Evolutionary conservation across 495 filamentous ascomycete genomes (phyloP).

Genomic region (Penicillium ucsense): DNA sequence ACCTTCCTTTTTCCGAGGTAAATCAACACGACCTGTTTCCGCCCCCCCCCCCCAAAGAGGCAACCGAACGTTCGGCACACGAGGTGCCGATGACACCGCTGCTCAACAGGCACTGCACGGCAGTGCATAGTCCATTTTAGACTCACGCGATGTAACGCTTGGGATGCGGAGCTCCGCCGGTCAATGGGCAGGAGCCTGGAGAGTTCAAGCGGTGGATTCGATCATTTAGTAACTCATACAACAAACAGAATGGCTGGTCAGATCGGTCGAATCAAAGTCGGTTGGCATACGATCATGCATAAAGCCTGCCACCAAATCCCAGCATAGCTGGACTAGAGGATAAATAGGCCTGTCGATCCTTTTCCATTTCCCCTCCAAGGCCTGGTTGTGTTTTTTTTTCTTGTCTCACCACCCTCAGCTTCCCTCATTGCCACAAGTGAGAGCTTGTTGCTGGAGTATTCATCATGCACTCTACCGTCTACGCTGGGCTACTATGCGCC

Average conservation of each 20-base stretch:
- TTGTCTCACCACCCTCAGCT: not conserved
- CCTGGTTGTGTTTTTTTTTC: too few species aligned
- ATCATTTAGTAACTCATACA: too few species aligned
- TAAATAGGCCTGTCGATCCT: slow-evolving; percentile 12
- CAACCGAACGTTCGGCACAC: too few species aligned
- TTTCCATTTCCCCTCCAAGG: not conserved
- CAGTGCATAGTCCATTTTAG: too few species aligned
- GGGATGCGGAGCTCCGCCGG: slow-evolving; percentile 8
- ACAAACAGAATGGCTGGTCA: too few species aligned
- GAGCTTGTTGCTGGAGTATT: not conserved
- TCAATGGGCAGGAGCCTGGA: not conserved
- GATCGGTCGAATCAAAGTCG: not conserved
- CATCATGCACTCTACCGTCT: slow-evolving; percentile 9
- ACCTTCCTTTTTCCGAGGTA: too few species aligned
- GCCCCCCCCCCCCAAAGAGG: too few species aligned
- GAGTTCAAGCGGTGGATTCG: not conserved
- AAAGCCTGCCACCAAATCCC: too few species aligned
- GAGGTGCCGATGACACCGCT: too few species aligned
- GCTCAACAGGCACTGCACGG: too few species aligned
- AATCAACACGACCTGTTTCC: too few species aligned
- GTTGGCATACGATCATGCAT: too few species aligned
- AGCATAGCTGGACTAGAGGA: not conserved
- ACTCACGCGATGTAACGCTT: slow-evolving; percentile 6
- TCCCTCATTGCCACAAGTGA: not conserved
- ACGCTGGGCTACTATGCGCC: slow-evolving; percentile 13